Base-by-base conservation (phyloP, 441 rosid genomes). In the Populus hybrid region DNA sequence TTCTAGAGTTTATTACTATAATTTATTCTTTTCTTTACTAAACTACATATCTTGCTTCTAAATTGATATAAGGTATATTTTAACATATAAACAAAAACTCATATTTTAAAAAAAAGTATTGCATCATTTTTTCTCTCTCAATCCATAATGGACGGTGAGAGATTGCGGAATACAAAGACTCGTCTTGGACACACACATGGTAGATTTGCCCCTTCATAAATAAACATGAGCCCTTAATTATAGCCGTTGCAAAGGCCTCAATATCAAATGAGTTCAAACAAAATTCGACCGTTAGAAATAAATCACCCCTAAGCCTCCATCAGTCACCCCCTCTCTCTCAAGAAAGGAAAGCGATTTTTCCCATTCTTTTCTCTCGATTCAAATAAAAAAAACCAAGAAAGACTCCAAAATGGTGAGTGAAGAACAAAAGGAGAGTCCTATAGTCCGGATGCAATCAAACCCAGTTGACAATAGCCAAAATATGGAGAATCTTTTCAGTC, bases 401-500 rank as follows among this genome's bases (percentile, higher is more conserved):
- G 74, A 77, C 24, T 28, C 9, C 65, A 31, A 73, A 29, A 92
- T 91, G 96, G 88, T 59, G 78, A 85, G 26, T 14, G 89, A 83
- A 77, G 87, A 79, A 72, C 59, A 84, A 14, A 86, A 77, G 36
- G 76, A 74, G 56, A 83, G 75, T 21, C 83, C 87, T 14, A 64
- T 26, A 66, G 76, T 79, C 53, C 79, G 70, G 24, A 83, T 80
- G 53, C 86, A 74, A 79, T 59, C 80, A 42, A 75, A 78, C 69
- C 81, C 82, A 12, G 82, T 35, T 9, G 76, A 77, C 10, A 79
- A 20, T 69, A 75, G 69, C 77, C 77, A 80, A 73, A 84, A 70
- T 33, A 78, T 65, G 10, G 89, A 84, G 26, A 64, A 76, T 74
- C 61, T 92, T 80, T 84, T 96, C 81, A 92, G 98, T 75, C 98